Evolutionary conservation across 768 basidiomycete species (phyloP).

Genomic region (Collybiopsis confluens): DNA sequence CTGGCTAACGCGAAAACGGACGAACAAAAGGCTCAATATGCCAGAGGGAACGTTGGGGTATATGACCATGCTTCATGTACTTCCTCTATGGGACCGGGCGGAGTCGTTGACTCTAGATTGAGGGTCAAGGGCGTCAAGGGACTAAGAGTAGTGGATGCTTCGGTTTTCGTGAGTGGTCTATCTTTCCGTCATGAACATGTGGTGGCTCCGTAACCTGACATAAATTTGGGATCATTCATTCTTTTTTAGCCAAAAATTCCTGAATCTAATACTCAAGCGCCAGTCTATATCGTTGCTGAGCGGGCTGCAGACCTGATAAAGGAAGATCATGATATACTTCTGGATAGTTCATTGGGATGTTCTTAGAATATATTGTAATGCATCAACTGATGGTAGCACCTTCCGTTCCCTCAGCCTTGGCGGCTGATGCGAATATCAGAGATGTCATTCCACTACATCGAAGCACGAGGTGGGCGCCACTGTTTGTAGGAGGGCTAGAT

Average conservation of each 20-base stretch:
- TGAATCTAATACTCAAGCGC: constrained; percentile 13
- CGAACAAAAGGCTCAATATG: constrained; percentile 1
- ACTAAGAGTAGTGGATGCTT: constrained; percentile 23
- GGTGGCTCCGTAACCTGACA: too few species aligned
- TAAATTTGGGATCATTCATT: too few species aligned
- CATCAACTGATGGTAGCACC: too few species aligned
- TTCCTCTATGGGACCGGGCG: constrained; percentile 23
- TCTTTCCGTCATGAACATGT: background rate
- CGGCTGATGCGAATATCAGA: too few species aligned
- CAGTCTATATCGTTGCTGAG: constrained; percentile 15
- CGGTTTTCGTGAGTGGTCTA: constrained; percentile 18
- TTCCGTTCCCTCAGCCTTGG: too few species aligned
- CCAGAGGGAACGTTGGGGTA: constrained; percentile 7
- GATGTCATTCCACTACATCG: too few species aligned
- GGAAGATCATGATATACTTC: background rate
- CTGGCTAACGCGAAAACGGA: background rate
- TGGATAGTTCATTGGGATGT: too few species aligned
- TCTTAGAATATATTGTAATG: too few species aligned
- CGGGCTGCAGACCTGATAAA: constrained; percentile 15
- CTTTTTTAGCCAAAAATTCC: constrained; percentile 13
- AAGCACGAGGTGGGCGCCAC: too few species aligned
- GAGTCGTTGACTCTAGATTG: constrained; percentile 21
- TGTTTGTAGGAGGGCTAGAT: too few species aligned
- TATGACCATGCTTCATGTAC: constrained; percentile 23
- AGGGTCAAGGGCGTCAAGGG: constrained; percentile 21